phyloP scores from a whole-genome alignment of 345 rosid genomes.

The Garcia nutans region DNA sequence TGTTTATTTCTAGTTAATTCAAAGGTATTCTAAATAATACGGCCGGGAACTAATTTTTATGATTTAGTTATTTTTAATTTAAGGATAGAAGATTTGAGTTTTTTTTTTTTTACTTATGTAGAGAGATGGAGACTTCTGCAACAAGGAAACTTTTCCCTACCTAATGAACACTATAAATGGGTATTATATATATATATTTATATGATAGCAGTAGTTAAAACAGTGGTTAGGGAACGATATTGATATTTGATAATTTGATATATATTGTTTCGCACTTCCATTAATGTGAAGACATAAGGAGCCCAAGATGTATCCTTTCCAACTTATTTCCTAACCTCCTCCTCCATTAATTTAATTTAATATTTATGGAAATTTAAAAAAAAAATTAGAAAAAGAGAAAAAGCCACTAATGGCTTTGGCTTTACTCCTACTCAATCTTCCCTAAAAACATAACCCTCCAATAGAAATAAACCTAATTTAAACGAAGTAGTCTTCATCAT shows the following conservation, averaged over 20 bases:
- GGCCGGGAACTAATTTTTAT: too few relatives aligned
- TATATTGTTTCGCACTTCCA: not conserved
- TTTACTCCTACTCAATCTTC: slow-evolving; percentile 72
- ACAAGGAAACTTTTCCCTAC: slow-evolving; percentile 13
- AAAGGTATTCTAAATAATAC: too few relatives aligned
- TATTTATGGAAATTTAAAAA: not conserved
- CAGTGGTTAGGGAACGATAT: slow-evolving; percentile 8
- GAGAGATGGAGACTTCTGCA: not conserved
- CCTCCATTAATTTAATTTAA: too few relatives aligned
- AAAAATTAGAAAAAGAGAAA: slow-evolving; percentile 5
- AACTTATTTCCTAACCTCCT: slow-evolving; percentile 41
- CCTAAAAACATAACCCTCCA: slow-evolving; percentile 8
- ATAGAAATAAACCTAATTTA: too few relatives aligned
- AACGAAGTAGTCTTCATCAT: slow-evolving; percentile 21
- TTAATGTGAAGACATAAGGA: slow-evolving; percentile 7
- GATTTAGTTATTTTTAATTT: too few relatives aligned
- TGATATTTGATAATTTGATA: too few relatives aligned
- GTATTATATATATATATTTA: too few relatives aligned
- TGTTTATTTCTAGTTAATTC: too few relatives aligned
- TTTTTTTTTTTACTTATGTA: too few relatives aligned
- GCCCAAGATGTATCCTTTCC: slow-evolving; percentile 42
- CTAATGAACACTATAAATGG: slow-evolving; percentile 6
- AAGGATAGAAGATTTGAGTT: too few relatives aligned
- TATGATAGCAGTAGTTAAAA: slow-evolving; percentile 16
- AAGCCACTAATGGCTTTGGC: slow-evolving; percentile 47